phyloP scores from a whole-genome alignment of 2,329 filamentous ascomycete species.

The Cercospora brassicicola region DNA sequence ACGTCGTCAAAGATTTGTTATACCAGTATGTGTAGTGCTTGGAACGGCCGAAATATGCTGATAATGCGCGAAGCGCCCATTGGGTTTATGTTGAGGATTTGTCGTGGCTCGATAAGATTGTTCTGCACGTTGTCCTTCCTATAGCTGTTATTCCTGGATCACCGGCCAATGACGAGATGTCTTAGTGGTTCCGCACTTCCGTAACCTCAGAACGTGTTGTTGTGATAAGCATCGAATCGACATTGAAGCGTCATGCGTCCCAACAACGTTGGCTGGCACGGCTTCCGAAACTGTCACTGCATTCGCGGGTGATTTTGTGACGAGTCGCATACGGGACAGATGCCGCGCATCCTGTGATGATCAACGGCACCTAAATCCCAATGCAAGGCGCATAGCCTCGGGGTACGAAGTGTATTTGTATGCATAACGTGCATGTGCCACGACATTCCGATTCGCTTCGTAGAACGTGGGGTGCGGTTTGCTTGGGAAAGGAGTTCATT shows the following conservation, averaged over 20 bases:
- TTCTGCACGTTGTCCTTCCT: neutral
- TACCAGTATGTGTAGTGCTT: neutral
- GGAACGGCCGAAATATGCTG: neutral
- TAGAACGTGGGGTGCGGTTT: neutral
- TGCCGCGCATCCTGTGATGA: neutral
- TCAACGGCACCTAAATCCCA: neutral
- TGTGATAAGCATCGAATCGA: neutral
- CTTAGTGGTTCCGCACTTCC: neutral
- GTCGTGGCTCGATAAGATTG: neutral
- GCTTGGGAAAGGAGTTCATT: neutral
- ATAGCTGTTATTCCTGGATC: neutral
- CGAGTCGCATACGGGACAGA: neutral
- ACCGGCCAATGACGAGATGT: neutral
- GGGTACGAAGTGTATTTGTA: neutral
- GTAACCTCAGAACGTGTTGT: neutral
- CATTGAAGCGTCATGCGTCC: neutral
- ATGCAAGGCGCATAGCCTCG: neutral
- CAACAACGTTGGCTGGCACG: neutral
- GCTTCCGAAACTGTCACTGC: neutral
- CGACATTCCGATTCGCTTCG: neutral
- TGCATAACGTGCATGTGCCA: neutral
- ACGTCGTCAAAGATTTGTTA: neutral
- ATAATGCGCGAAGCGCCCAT: neutral
- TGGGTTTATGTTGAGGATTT: neutral
- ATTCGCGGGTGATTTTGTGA: neutral